phyloP scores from a whole-genome alignment of 2,329 filamentous ascomycete genomes.

The Trichoderma atroviride region DNA sequence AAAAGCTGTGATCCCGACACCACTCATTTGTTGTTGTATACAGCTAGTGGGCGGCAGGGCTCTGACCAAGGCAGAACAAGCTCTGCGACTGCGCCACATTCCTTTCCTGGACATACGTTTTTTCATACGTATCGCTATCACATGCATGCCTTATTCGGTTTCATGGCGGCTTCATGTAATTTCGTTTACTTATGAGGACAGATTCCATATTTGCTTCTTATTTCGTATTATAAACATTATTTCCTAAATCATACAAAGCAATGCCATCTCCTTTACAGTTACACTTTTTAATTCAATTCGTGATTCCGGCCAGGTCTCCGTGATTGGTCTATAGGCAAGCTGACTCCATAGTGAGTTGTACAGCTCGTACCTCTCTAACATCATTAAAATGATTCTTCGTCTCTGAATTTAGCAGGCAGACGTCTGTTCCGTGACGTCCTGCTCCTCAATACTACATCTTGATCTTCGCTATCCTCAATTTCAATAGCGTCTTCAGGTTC shows the following conservation, averaged over 20 bases:
- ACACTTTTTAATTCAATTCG: background rate
- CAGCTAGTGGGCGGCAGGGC: background rate
- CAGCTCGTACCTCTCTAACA: background rate
- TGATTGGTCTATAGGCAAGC: background rate
- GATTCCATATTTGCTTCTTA: background rate
- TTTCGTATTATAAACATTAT: background rate
- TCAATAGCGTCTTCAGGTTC: constrained; percentile 31
- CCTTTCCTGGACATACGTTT: background rate
- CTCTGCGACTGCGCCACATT: background rate
- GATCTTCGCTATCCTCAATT: constrained; percentile 38
- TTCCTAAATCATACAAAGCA: background rate
- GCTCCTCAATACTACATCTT: constrained; percentile 38
- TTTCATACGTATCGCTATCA: background rate
- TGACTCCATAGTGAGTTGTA: background rate
- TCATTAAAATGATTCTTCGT: constrained; percentile 37
- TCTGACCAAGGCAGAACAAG: background rate
- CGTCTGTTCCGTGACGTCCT: constrained; percentile 38
- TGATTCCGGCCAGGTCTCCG: background rate
- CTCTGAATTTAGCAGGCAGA: constrained; percentile 42
- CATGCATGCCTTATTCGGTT: background rate
- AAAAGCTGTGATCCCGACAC: background rate
- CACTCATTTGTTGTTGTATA: background rate
- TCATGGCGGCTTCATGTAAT: background rate
- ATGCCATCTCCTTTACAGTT: background rate
- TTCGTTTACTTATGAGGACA: background rate